Evolutionary conservation across 2,329 filamentous ascomycete species (phyloP).

Genomic region (Penicillium glabrum): DNA sequence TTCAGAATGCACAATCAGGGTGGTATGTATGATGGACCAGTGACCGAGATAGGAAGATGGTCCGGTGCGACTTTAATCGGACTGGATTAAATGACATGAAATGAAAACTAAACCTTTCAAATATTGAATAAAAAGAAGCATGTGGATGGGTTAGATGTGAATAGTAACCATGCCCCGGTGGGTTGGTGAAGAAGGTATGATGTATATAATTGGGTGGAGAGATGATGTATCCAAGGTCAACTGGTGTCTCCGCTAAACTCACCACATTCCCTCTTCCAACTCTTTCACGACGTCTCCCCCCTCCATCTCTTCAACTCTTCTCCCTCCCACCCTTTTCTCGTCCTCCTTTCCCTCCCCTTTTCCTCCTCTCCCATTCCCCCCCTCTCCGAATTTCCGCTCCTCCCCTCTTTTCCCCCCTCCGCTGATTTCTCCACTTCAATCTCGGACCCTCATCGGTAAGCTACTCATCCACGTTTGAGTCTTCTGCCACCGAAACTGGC

Average conservation of each 20-base stretch:
- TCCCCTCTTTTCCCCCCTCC: conserved; percentile 22
- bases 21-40: no score
- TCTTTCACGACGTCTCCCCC: conserved; percentile 14
- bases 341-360: conserved; percentile 17
- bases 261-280: conserved; percentile 20
- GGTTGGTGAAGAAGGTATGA: neutral
- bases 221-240: neutral
- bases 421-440: conserved; percentile 25
- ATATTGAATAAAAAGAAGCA: no score
- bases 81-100: no score
- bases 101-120: no score
- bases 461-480: conserved; percentile 3
- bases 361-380: conserved; percentile 19
- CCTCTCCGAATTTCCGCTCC: conserved; percentile 22
- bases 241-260: conserved; percentile 21
- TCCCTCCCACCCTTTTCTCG: conserved; percentile 16
- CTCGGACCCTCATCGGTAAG: conserved; percentile 24
- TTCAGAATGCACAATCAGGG: no score
- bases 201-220: neutral
- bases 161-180: no score
- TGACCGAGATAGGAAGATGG: no score
- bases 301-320: conserved; percentile 4
- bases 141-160: no score
- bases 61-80: no score
- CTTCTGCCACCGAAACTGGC: neutral